phyloP scores from a whole-genome alignment of 2,329 filamentous ascomycete species.

The Microsporum ferrugineum region DNA sequence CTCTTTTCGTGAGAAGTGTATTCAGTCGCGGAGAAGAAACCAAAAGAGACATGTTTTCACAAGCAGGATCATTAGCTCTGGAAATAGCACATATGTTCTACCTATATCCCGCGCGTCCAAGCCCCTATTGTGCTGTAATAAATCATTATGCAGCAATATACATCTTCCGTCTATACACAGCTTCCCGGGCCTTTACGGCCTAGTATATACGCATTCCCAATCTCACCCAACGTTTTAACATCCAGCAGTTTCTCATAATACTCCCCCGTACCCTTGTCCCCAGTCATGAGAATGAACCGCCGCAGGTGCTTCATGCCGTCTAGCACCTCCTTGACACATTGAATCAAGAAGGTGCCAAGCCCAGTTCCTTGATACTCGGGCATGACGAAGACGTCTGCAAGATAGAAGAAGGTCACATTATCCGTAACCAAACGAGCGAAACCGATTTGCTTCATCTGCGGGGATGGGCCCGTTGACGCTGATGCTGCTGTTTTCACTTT shows the following conservation, averaged over 20 bases:
- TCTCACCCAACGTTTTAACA: slow-evolving; percentile 9
- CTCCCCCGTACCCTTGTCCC: slow-evolving; percentile 9
- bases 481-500: slow-evolving; percentile 11
- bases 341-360: slow-evolving; percentile 54
- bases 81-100: no score
- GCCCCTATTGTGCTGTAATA: background rate
- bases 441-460: slow-evolving; percentile 39
- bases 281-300: slow-evolving; percentile 40
- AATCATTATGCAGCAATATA: background rate
- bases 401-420: slow-evolving; percentile 55
- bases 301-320: slow-evolving; percentile 49
- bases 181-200: slow-evolving; percentile 8
- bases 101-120: no score
- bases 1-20: no score
- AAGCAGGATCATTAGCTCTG: no score
- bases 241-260: slow-evolving; percentile 14
- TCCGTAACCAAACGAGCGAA: slow-evolving; percentile 58
- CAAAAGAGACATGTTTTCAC: no score
- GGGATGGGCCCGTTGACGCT: background rate
- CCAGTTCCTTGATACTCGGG: slow-evolving; percentile 50
- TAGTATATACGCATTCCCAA: slow-evolving; percentile 8
- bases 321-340: slow-evolving; percentile 47
- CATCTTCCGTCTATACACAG: background rate
- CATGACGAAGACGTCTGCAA: slow-evolving; percentile 58
- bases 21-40: no score